Evolutionary conservation across 2,329 filamentous ascomycete genomes (phyloP).

Genomic region (Neophaeococcomyces mojaviensis): DNA sequence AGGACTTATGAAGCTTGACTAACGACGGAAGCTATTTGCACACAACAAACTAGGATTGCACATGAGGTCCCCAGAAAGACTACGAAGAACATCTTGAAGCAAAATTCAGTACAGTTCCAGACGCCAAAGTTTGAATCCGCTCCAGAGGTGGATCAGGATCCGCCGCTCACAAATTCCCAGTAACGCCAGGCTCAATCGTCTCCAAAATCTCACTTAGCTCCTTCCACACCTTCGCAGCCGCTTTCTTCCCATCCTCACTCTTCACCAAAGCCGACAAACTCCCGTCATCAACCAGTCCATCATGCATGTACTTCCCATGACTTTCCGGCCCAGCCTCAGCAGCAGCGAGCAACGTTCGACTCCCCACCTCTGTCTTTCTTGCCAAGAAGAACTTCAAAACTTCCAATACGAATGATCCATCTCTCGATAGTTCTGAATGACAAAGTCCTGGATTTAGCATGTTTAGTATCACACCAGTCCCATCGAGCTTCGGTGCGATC

Average conservation of each 20-base stretch:
- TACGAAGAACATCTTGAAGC: too few relatives aligned
- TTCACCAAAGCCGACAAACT: constrained; percentile 3
- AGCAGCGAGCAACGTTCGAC: constrained; percentile 3
- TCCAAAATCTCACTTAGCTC: constrained; percentile 5
- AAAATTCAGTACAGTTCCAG: too few relatives aligned
- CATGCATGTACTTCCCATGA: constrained; percentile 7
- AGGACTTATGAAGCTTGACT: too few relatives aligned
- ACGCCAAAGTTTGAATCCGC: too few relatives aligned
- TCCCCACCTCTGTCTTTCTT: constrained; percentile 6
- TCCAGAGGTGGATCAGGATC: too few relatives aligned
- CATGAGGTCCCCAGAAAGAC: too few relatives aligned
- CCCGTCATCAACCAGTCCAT: not conserved
- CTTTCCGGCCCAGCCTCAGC: not conserved
- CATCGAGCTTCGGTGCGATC: constrained; percentile 7
- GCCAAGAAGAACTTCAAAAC: constrained; percentile 5
- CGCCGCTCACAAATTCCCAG: not conserved
- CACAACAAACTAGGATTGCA: too few relatives aligned
- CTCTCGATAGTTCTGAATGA: constrained; percentile 14
- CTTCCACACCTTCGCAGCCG: constrained; percentile 3
- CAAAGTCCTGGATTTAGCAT: constrained; percentile 23
- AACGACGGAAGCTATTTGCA: too few relatives aligned
- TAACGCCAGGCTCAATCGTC: constrained; percentile 9
- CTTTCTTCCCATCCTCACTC: constrained; percentile 3
- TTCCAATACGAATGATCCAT: not conserved
- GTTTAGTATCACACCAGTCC: constrained; percentile 18